Evolutionary conservation across 2,329 filamentous ascomycete species (phyloP).

Genomic region (Microascus cirrosus): DNA sequence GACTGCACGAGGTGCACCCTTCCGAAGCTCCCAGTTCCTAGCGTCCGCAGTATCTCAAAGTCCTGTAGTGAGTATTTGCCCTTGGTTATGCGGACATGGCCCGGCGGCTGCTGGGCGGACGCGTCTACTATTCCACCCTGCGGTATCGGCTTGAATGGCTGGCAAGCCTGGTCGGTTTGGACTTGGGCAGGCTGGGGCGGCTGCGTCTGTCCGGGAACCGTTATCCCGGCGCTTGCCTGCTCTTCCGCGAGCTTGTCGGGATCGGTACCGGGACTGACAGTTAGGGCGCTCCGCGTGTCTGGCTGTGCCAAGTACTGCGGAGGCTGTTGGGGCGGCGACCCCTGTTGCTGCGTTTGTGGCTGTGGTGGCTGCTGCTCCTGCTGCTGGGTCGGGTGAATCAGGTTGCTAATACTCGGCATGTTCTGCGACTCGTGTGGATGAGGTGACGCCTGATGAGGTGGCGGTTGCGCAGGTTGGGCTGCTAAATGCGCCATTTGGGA

Average conservation of each 20-base stretch:
- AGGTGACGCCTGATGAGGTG: conserved; percentile 15
- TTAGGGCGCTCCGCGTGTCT: conserved; percentile 5
- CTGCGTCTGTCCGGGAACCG: background rate
- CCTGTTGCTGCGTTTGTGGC: conserved; percentile 5
- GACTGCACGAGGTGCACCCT: conserved; percentile 94
- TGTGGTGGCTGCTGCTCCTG: conserved; percentile 3
- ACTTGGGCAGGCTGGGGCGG: background rate
- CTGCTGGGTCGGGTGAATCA: conserved; percentile 50
- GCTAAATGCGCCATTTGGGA: conserved; percentile 14
- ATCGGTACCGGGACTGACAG: conserved; percentile 25
- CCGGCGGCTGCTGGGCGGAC: background rate
- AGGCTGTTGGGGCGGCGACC: conserved; percentile 8
- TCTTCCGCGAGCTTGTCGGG: conserved; percentile 23
- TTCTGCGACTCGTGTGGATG: conserved; percentile 47
- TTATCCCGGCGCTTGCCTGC: conserved; percentile 11
- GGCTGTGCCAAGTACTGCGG: conserved; percentile 5
- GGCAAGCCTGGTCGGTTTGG: conserved; percentile 1
- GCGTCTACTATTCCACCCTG: background rate
- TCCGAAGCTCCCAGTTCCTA: conserved; percentile 95
- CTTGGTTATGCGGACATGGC: conserved; percentile 62
- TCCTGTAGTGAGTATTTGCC: conserved; percentile 93
- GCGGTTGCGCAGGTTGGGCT: conserved; percentile 17
- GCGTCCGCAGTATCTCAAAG: conserved; percentile 79
- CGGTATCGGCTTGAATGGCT: conserved; percentile 1
- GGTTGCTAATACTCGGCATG: conserved; percentile 70